phyloP scores from a whole-genome alignment of 2,329 filamentous ascomycete species.

The Aciculosporium take region DNA sequence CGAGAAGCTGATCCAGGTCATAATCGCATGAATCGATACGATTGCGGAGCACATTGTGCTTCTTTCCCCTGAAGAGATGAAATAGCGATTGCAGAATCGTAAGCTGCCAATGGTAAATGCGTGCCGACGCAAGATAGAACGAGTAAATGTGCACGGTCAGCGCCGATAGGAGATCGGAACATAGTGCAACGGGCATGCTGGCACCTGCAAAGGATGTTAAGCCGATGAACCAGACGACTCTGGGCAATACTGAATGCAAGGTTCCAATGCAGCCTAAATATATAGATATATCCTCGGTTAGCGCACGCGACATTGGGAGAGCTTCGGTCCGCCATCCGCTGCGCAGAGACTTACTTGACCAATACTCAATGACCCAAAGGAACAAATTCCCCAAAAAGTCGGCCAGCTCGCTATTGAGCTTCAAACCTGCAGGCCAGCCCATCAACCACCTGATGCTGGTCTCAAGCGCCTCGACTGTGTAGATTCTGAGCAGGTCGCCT shows the following conservation, averaged over 20 bases:
- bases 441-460: conserved; percentile 90
- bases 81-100: conserved; percentile 96
- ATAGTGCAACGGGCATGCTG: conserved; percentile 90
- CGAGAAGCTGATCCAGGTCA: conserved; percentile 87
- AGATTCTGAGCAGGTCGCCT: conserved; percentile 58
- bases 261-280: conserved; percentile 66
- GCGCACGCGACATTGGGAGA: conserved; percentile 7
- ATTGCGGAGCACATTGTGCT: conserved; percentile 90
- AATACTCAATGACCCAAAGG: conserved; percentile 96
- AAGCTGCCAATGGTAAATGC: conserved; percentile 97
- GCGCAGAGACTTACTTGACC: conserved; percentile 53
- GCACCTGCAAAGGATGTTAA: conserved; percentile 91
- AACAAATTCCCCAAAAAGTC: conserved; percentile 92
- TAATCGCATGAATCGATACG: conserved; percentile 99
- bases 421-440: conserved; percentile 87
- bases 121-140: conserved; percentile 91
- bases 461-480: conserved; percentile 78
- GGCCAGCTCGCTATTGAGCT: conserved; percentile 86
- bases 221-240: conserved; percentile 82
- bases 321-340: background rate
- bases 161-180: conserved; percentile 83
- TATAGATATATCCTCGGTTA: conserved; percentile 14
- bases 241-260: conserved; percentile 66
- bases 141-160: conserved; percentile 94
- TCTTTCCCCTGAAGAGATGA: conserved; percentile 94